Evolutionary conservation across 192 early-diverging fungal species (phyloP), one percentile per base, ranked within the genome.

Genomic region (Powellomyces hirtus): DNA sequence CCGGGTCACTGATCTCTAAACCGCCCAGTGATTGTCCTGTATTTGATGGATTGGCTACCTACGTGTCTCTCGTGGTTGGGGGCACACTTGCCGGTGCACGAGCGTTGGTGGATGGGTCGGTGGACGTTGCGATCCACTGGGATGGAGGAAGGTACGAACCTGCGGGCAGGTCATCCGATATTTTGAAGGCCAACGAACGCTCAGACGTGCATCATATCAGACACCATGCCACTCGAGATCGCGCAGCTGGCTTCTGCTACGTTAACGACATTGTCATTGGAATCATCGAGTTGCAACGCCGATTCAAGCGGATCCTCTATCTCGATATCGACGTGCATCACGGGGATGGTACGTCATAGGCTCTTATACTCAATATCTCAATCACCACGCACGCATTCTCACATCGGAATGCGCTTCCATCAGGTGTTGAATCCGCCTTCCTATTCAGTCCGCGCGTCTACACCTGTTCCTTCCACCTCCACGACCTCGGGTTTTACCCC

Each of bases 231-330:
- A 33, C 91, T 89, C 71, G 92, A 89, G 64, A 88, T 81, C 44
- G 88, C 89, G 93, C 94, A n/a, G 89, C 88, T 20, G 95, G 94
- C 0, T 97, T 96, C 70, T 97, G 95, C 77, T 97, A 91, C 70
- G 91, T 95, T 38, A 96, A 95, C 75, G 94, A 97, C 62, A 95
- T 96, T 77, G 94, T 96, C 0, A 66, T 96, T 42, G 89, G 87
- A 8, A 88, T 93, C 20, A 64, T 94, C 68, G 86, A 92, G 63
- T 71, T 94, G 24, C 77, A 72, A 34, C 22, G 44, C 16, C 34
- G 46, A 13, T 80, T 75, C 27, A 13, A 42, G 22, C 55, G 77
- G 24, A 78, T 84, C 4, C 50, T 84, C 55, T 83, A 83, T 64
- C 64, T 84, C 11, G 82, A 84, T 55, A 61, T 84, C 20, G 94